Evolutionary conservation across 305 asterid species (phyloP).

Genomic region (Rubia tinctorum): DNA sequence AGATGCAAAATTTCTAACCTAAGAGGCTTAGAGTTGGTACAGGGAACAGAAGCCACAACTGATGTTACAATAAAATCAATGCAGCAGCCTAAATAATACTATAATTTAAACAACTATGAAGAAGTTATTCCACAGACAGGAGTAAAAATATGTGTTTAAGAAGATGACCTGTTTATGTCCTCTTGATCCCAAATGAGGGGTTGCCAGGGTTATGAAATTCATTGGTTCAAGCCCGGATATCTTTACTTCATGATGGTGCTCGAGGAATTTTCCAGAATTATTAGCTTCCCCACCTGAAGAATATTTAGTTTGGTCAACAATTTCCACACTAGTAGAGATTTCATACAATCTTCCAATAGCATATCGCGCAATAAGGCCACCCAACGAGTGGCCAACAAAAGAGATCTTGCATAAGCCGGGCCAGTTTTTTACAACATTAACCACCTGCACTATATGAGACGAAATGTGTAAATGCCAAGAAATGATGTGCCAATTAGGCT

Average conservation of each 20-base stretch:
- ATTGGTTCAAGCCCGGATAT: conserved; percentile 81
- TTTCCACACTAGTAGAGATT: conserved; percentile 20
- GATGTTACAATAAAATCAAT: background rate
- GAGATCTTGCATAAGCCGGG: conserved; percentile 70
- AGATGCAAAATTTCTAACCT: background rate
- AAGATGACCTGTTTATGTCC: conserved; percentile 73
- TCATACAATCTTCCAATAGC: conserved; percentile 70
- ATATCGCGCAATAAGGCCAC: conserved; percentile 92
- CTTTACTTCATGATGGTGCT: conserved; percentile 25
- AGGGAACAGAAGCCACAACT: background rate
- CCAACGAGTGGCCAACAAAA: conserved; percentile 88
- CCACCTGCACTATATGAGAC: conserved; percentile 49
- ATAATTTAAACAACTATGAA: background rate
- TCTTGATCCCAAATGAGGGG: conserved; percentile 90
- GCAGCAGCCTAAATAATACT: background rate
- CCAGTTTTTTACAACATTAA: conserved; percentile 61
- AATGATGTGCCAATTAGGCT: background rate
- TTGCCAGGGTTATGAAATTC: conserved; percentile 85
- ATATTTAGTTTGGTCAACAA: conserved; percentile 10
- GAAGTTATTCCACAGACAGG: background rate
- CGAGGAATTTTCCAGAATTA: background rate
- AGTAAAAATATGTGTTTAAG: background rate
- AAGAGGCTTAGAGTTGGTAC: background rate
- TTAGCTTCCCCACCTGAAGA: conserved; percentile 20
- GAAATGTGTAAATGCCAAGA: conserved; percentile 10